Evolutionary conservation across 495 filamentous ascomycete genomes (phyloP).

Genomic region (Xylaria palmicola): DNA sequence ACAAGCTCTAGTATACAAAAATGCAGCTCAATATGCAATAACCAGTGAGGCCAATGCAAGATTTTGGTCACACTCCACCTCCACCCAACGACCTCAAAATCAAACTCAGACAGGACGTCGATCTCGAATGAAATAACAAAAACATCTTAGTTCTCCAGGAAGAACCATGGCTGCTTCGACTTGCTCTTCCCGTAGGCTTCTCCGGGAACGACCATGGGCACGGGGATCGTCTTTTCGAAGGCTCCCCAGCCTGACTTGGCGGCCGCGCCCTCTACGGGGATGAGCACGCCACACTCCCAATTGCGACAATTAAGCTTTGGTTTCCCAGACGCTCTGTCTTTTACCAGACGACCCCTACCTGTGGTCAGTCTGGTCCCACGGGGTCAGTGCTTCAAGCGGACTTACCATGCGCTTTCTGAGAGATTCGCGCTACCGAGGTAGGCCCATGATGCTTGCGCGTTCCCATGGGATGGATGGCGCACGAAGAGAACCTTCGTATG

Average conservation of each 20-base stretch:
- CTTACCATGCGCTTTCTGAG: conserved; percentile 88
- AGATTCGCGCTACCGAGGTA: conserved; percentile 94
- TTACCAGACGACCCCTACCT: conserved; percentile 66
- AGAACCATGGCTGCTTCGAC: conserved; percentile 32
- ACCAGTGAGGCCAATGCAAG: no score
- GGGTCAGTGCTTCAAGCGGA: not conserved
- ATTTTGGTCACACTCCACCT: no score
- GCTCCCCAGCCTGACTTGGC: conserved; percentile 38
- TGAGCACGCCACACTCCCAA: conserved; percentile 92
- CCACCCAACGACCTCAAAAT: no score
- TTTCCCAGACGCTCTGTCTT: conserved; percentile 59
- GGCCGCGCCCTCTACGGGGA: conserved; percentile 10
- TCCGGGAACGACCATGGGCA: conserved; percentile 60
- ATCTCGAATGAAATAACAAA: not conserved
- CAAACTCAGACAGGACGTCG: no score
- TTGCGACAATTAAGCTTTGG: conserved; percentile 83
- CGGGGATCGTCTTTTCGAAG: conserved; percentile 60
- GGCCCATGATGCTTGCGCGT: conserved; percentile 56
- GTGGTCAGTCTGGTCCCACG: conserved; percentile 19
- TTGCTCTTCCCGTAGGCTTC: conserved; percentile 27
- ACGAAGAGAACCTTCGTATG: conserved; percentile 86
- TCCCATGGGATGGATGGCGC: conserved; percentile 34
- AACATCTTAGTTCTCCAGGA: conserved; percentile 19
- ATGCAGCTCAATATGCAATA: no score
- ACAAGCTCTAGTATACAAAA: no score